Conservation (phyloP, 2,329 filamentous ascomycete genomes). For the Colletotrichum aenigma region DNA sequence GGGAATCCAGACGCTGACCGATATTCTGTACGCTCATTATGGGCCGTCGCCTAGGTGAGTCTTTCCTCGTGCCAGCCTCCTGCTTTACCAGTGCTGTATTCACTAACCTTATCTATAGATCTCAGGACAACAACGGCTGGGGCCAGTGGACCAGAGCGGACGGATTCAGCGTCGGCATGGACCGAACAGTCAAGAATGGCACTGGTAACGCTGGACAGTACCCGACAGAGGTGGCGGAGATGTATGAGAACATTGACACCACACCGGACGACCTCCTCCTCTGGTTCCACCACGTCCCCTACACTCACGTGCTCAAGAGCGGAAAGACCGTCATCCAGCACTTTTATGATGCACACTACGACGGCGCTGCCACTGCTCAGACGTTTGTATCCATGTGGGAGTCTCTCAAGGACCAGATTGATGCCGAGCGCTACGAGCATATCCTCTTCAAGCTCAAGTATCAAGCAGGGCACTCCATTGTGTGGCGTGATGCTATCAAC, state of each 20-base stretch:
- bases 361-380: slow-evolving; percentile 63
- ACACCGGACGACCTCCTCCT: slow-evolving; percentile 72
- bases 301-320: slow-evolving; percentile 64
- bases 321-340: slow-evolving; percentile 72
- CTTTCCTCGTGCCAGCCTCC: neutral
- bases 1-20: slow-evolving; percentile 71
- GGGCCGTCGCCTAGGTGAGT: slow-evolving; percentile 49
- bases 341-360: slow-evolving; percentile 68
- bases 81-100: neutral
- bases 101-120: slow-evolving; percentile 47
- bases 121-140: slow-evolving; percentile 71
- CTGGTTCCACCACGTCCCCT: slow-evolving; percentile 78
- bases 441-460: slow-evolving; percentile 63
- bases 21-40: slow-evolving; percentile 70
- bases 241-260: slow-evolving; percentile 64
- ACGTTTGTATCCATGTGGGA: slow-evolving; percentile 61
- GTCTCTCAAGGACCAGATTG: slow-evolving; percentile 58
- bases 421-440: slow-evolving; percentile 63
- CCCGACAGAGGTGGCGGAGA: slow-evolving; percentile 59
- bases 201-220: slow-evolving; percentile 72
- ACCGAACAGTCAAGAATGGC: slow-evolving; percentile 70
- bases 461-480: slow-evolving; percentile 71
- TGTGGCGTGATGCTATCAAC: slow-evolving; percentile 72
- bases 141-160: slow-evolving; percentile 76
- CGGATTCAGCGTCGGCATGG: slow-evolving; percentile 66